Conservation (phyloP, 371 early-diverging fungal species). For the Ordospora colligata region DNA sequence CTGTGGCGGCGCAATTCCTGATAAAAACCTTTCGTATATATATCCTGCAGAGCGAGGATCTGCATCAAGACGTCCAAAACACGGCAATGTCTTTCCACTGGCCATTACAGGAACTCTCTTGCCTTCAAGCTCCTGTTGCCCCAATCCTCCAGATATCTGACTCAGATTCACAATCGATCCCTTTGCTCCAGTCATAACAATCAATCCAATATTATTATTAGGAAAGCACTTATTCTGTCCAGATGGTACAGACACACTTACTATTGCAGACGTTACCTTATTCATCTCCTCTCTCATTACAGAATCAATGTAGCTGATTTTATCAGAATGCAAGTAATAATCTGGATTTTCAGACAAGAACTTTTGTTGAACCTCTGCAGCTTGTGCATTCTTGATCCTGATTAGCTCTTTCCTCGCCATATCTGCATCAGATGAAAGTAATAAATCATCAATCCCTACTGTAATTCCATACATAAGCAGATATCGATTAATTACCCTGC, state of each 20-base stretch:
- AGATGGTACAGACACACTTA: conserved; percentile 68
- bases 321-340: conserved; percentile 17
- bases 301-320: conserved; percentile 27
- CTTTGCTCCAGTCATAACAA: conserved; percentile 96
- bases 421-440: conserved; percentile 61
- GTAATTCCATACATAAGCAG: conserved; percentile 80
- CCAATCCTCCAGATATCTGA: conserved; percentile 92
- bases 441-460: conserved; percentile 95
- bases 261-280: conserved; percentile 24
- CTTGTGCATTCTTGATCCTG: conserved; percentile 65
- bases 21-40: conserved; percentile 94
- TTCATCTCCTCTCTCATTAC: conserved; percentile 39
- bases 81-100: conserved; percentile 86
- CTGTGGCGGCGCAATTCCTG: conserved; percentile 85
- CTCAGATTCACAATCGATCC: conserved; percentile 90
- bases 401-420: conserved; percentile 60
- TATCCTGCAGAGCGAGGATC: conserved; percentile 90
- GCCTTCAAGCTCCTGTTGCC: conserved; percentile 98
- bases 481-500: conserved; percentile 81
- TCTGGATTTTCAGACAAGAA: conserved; percentile 7
- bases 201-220: conserved; percentile 89
- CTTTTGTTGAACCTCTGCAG: background rate
- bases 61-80: conserved; percentile 67
- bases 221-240: conserved; percentile 76
- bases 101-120: conserved; percentile 94